Percentiles rank a stretch among this genome's conserved stretches.
phyloP scores from a whole-genome alignment of 257 asterid species.

The Scutellaria minor region DNA sequence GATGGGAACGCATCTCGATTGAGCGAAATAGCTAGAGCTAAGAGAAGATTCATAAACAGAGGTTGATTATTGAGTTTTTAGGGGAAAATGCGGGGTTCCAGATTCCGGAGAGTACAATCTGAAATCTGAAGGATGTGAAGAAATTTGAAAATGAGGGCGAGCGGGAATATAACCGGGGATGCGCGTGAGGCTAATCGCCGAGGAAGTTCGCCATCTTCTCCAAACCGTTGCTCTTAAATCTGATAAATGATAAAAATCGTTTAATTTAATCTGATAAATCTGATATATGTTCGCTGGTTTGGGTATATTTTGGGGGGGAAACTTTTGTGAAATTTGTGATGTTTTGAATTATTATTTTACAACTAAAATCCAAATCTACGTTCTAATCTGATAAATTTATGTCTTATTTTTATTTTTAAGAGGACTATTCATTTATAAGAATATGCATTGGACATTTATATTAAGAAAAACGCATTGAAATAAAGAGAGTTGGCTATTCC shows the following conservation, averaged over 20 bases:
- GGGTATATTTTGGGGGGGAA: too few relatives aligned
- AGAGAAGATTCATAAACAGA: conserved; percentile 35
- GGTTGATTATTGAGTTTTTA: conserved; percentile 3
- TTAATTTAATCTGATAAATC: too few relatives aligned
- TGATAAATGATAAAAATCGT: neutral
- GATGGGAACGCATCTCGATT: conserved; percentile 39
- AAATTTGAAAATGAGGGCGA: conserved; percentile 37
- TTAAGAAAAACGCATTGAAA: too few relatives aligned
- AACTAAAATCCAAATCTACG: too few relatives aligned
- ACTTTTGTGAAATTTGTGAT: too few relatives aligned
- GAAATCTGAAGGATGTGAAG: conserved; percentile 17
- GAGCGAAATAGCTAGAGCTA: conserved; percentile 24
- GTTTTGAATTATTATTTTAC: too few relatives aligned
- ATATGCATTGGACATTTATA: too few relatives aligned
- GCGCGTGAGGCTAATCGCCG: conserved; percentile 42
- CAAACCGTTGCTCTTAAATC: conserved; percentile 19
- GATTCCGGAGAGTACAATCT: conserved; percentile 17
- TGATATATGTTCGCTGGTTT: too few relatives aligned
- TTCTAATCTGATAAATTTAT: too few relatives aligned
- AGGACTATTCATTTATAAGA: too few relatives aligned
- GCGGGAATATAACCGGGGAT: conserved; percentile 45
- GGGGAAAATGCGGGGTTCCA: conserved; percentile 4
- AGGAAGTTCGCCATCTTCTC: conserved; percentile 7
- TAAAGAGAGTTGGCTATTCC: too few relatives aligned
- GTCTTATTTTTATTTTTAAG: too few relatives aligned